Base-by-base conservation (phyloP, 768 basidiomycete species). In the Mycena vitilis region DNA sequence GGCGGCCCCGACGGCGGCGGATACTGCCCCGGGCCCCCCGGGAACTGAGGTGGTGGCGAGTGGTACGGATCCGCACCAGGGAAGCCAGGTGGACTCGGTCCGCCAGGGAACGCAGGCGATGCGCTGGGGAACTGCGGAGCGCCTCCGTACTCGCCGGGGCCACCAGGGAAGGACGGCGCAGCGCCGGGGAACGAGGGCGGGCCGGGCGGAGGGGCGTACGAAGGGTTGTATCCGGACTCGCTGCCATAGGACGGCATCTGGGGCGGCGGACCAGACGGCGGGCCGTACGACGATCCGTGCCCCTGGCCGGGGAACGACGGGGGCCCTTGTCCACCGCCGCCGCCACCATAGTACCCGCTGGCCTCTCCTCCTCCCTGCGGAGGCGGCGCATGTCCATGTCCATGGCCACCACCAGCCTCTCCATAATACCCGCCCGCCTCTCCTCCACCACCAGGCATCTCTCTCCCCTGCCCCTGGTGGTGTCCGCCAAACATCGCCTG, bases 371-470 rank as follows among this genome's bases (percentile, higher is more conserved):
- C 30, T 30, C 30, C 30, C 23, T 30, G 30, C 5, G 44, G 44
- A 16, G 18, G 18, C 15, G 23, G 23, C 63, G 67, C 22, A 36
- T 55, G n/a, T 36, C 66, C 18, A 52, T 66, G 51, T 22, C 52
- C 69, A 52, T 66, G 51, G 18, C 52, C 69, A 36, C 49, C 30
- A 30, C 30, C 30, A 30, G 3, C 30, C 5, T 5, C 30, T 30
- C 65, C 69, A 60, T 81, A 80, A 62, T 78, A 79, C 48, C 79
- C 77, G 34, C 75, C 65, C 8, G 79, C 80, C 48, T 80, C 77
- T 23, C 78, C 80, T 23, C 71, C 55, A 36, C 25, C 66, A n/a
- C 34, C 49, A 49, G 63, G 63, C 65, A 67, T 61, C 23, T 64
- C 61, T 40, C 71, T 70, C 25, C 48, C 69, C 59, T 59, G 62